These are phyloP conservation scores for Ceriops decandra DNA, from an alignment of 345 rosid species.

Conservation along the genomic window DNA sequence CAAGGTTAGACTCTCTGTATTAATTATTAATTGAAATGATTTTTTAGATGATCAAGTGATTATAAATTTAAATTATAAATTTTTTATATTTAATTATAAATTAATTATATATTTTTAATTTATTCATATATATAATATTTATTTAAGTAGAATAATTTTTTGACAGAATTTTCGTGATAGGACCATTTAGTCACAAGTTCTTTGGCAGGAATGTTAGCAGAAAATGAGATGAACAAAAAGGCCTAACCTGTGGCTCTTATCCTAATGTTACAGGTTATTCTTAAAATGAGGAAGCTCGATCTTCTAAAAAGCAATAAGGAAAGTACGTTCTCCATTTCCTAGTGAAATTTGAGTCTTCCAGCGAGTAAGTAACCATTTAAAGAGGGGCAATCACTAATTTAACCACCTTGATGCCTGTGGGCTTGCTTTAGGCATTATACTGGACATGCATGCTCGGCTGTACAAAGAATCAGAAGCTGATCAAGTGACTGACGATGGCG, in stretches of 20 bases:
- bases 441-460: constrained; percentile 60
- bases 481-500: neutral
- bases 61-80: no score
- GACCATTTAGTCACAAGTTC: neutral
- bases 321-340: constrained; percentile 37
- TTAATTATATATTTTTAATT: no score
- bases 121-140: no score
- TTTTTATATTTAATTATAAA: no score
- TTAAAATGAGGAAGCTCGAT: constrained; percentile 37
- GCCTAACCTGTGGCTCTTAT: constrained; percentile 6
- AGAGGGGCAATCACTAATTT: no score
- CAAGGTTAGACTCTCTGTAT: constrained; percentile 40
- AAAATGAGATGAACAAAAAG: constrained; percentile 47
- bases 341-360: neutral
- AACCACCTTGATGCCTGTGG: neutral
- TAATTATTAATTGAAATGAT: no score
- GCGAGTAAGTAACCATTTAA: no score
- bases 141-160: no score
- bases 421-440: constrained; percentile 49
- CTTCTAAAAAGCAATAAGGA: constrained; percentile 66
- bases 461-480: constrained; percentile 21
- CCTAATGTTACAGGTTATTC: constrained; percentile 51
- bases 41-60: no score
- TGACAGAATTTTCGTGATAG: neutral
- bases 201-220: no score